Conservation (phyloP, 2,329 filamentous ascomycete species). For the Thielaviopsis cerberus region DNA sequence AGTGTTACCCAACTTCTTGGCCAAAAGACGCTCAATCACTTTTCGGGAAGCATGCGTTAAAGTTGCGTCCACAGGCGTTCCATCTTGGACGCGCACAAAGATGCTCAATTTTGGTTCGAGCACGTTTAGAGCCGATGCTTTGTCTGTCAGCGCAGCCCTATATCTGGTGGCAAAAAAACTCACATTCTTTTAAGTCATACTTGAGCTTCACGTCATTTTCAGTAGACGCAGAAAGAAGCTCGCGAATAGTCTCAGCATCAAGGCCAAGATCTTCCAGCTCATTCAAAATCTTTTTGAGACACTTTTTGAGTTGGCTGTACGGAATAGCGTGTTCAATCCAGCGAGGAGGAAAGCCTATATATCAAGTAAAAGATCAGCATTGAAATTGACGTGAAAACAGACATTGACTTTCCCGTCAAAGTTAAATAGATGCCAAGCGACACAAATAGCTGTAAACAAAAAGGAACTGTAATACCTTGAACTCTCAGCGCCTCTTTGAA, state of each 20-base stretch:
- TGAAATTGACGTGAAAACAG: not conserved
- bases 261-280: conserved; percentile 57
- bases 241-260: conserved; percentile 48
- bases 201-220: conserved; percentile 29
- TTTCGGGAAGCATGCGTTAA: conserved; percentile 45
- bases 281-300: conserved; percentile 58
- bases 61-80: conserved; percentile 48
- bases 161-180: no score
- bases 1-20: not conserved
- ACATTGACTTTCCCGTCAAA: not conserved
- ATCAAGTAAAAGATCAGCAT: not conserved
- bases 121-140: conserved; percentile 23
- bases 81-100: conserved; percentile 46
- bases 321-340: conserved; percentile 61
- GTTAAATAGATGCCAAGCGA: not conserved
- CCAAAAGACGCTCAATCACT: conserved; percentile 40
- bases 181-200: conserved; percentile 35
- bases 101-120: conserved; percentile 54
- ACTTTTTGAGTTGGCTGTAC: conserved; percentile 74
- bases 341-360: conserved; percentile 48
- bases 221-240: conserved; percentile 37
- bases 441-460: not conserved
- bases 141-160: no score
- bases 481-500: conserved; percentile 51
- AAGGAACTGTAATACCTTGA: conserved; percentile 26